Conservation (phyloP, 2,329 filamentous ascomycete species). For the Ophiocordyceps unilateralis region DNA sequence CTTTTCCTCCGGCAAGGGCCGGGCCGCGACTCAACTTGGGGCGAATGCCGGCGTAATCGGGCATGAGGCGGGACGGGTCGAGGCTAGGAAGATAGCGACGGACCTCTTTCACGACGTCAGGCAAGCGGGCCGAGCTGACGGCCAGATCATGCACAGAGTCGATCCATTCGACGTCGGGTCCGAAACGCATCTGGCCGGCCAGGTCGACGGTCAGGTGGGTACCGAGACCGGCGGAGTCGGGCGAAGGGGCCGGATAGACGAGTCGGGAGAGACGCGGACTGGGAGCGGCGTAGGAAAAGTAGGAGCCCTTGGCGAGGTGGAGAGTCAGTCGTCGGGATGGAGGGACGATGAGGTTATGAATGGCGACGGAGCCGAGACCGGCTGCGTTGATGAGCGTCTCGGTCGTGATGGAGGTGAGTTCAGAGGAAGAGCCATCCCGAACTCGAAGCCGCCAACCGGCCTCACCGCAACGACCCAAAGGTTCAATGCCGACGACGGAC, state of each 20-base stretch:
- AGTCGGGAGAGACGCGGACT: constrained; percentile 50
- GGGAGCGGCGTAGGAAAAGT: constrained; percentile 66
- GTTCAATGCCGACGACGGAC: constrained; percentile 41
- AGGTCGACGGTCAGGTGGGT: constrained; percentile 91
- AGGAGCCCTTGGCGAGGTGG: constrained; percentile 86
- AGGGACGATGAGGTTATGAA: constrained; percentile 71
- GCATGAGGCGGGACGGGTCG: constrained; percentile 43
- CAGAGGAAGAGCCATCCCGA: constrained; percentile 16
- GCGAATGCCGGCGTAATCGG: constrained; percentile 84
- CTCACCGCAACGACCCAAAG: constrained; percentile 14
- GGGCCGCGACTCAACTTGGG: constrained; percentile 56
- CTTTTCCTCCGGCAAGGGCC: constrained; percentile 44
- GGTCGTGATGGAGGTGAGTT: constrained; percentile 43
- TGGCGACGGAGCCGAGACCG: constrained; percentile 55
- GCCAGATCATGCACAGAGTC: constrained; percentile 50
- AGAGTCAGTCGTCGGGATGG: constrained; percentile 35
- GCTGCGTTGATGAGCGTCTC: constrained; percentile 74
- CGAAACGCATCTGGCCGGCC: constrained; percentile 69
- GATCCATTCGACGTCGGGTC: constrained; percentile 92
- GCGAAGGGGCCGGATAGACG: constrained; percentile 73
- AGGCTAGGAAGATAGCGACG: constrained; percentile 61
- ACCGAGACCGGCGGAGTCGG: constrained; percentile 69
- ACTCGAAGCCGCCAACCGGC: constrained; percentile 35
- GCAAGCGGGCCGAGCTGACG: constrained; percentile 45
- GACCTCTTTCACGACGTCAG: constrained; percentile 57